Base-by-base conservation (phyloP, 1,139 yeast genomes). In the Arxiozyma telluris region DNA sequence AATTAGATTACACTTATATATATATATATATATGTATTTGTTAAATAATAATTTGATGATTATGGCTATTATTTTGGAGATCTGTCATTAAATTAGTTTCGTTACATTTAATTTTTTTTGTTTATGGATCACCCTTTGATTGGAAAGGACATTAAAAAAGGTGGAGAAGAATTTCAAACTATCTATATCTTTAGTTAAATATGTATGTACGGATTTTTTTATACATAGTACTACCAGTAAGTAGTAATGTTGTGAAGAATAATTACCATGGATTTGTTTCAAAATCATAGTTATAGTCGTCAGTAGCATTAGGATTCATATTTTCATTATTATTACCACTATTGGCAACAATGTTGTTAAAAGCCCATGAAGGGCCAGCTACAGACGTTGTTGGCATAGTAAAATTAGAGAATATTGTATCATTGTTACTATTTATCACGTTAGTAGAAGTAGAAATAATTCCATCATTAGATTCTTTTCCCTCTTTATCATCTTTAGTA, bases 221-320 rank as follows among this genome's bases (percentile, higher is more conserved):
- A 12, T 34, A 15, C 4, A 45, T 25, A 23, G 39, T 8, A 23
- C n/a, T 8, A 11, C n/a, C 30, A 23, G 30, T 25, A 22, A 34
- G 30, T 8, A 23, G 25, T n/a, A 18, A 22, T 27, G 25, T 17
- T 5, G 18, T 18, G 9, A 4, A 30, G 54, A 44, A n/a, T 17
- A 44, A 45, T 45, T 54, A 68, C 71, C 71, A 68, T n/a, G 71
- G 71, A 47, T 68, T 68, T 17, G 59, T 62, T 49, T 65, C 70
- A n/a, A 62, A 59, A 27, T 62, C 66, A 15, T 60, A 61, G 22
- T 54, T 45, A 18, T 27, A 12, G 12, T 15, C n/a, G 12, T 34
- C 8, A 11, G n/a, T 34, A 15, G n/a, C 39, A 15, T 12, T 15
- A 15, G 39, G 6, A 15, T 34, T 15, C n/a, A 15, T 34, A 4